These are phyloP conservation scores for Pythium phragmiticola DNA, from an alignment of 352 stramenopile species.

Conservation along the genomic window DNA sequence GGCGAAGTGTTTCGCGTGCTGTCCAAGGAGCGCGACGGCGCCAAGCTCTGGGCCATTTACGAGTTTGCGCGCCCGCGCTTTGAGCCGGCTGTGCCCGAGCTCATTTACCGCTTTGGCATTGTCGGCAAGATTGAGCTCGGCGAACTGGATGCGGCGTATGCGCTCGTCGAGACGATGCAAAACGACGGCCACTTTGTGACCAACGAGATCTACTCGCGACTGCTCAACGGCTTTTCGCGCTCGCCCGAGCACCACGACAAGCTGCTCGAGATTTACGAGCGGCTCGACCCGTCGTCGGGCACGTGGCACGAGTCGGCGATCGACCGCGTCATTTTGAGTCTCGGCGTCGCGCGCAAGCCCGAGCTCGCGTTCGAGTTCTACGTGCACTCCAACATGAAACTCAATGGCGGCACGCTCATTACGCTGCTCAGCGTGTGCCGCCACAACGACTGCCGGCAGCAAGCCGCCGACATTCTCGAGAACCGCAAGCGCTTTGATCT, in stretches of 20 bases:
- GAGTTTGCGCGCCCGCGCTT: conserved; percentile 43
- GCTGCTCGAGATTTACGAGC: conserved; percentile 51
- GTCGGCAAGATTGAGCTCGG: conserved; percentile 48
- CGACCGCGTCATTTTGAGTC: conserved; percentile 65
- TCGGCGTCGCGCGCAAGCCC: conserved; percentile 62
- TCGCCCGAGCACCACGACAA: conserved; percentile 39
- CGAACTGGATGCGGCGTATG: conserved; percentile 44
- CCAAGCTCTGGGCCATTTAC: conserved; percentile 51
- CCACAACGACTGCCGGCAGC: conserved; percentile 66
- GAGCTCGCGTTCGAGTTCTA: conserved; percentile 76
- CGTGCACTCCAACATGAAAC: conserved; percentile 77
- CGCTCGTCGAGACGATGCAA: conserved; percentile 55
- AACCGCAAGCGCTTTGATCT: conserved; percentile 82
- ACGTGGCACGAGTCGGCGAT: conserved; percentile 69
- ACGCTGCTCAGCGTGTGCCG: conserved; percentile 66
- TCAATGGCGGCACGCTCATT: conserved; percentile 69
- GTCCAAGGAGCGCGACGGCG: conserved; percentile 32
- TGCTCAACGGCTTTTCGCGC: conserved; percentile 56
- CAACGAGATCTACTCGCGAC: conserved; percentile 67
- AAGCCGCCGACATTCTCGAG: conserved; percentile 66
- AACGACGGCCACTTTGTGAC: conserved; percentile 49
- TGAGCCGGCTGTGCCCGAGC: conserved; percentile 46
- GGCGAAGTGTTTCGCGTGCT: conserved; percentile 60
- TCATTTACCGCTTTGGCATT: conserved; percentile 73
- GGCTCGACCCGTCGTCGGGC: conserved; percentile 58